Base-by-base conservation (phyloP, 75 land plant genomes). In the Azolla pinnata region DNA sequence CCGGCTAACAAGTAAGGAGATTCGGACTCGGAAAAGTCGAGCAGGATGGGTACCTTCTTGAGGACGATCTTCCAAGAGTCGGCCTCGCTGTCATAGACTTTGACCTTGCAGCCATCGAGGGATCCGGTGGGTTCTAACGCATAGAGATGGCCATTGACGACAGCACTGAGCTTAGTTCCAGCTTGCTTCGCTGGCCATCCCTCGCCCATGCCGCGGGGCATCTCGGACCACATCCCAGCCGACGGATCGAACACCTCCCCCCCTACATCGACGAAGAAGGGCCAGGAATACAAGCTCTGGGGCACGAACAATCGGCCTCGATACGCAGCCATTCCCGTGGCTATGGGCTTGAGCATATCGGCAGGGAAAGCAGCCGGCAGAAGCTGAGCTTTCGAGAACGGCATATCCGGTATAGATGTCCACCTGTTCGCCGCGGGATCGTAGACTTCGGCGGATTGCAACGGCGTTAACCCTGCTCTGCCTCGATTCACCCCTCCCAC, bases 181-280 rank as follows among this genome's bases (percentile, higher is more conserved):
- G 98, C 98, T 34, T 93, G 98, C 21, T 76, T 72, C 5, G 90
- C 96, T 40, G 98, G 98, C 98, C 98, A 93, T 47, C 96, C 90
- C 47, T 88, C 98, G 7, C 98, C 98, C 98, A 93, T 93, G 12
- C 98, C 98, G 19, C 14, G 50, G 31, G 98, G 90, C 98, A 93
- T 93, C 65, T 93, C 98, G 2, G 33, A 51, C 98, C 98, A 93
- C 33, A 66, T 30, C 51, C 83, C 60, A 7, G 71, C 51, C 28
- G 73, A 73, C 9, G 98, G 98, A 68, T 93, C 96, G 69, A 70
- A 95, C 0, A 83, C 73, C 60, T 95, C 99, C 19, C 99, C 99
- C 0, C 99, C 99, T 57, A 86, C 85, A 65, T 95, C 99, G 27
- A 95, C 87, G 66, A 95, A 89, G 60, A 95, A 95, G 5, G 99